Base-by-base conservation (phyloP, 2,329 filamentous ascomycete species). In the Aphanocladium album region DNA sequence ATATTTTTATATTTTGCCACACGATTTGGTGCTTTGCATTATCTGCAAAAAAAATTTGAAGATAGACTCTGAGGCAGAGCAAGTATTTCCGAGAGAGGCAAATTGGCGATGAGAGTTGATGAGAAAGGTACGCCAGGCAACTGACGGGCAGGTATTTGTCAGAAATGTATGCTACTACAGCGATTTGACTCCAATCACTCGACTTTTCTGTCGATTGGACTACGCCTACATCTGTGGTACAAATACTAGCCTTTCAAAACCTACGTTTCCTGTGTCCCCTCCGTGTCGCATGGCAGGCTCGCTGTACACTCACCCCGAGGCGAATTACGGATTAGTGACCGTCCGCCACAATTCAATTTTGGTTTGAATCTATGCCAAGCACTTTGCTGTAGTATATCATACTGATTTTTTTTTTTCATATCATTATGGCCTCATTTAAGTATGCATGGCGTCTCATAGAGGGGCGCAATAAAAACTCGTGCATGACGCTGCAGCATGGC, bases 211-310 rank as follows among this genome's bases (percentile, higher is more conserved):
- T 39, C 25, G 33, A 39, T 3, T 30, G 19, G 17, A 23, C 19
- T 16, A 2, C 6, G 21, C 27, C 21, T 27, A 37, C 7, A 27
- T n/a, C 17, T 37, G 57, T 59, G 21, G 35, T 59, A 59, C 57
- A 46, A 27, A 25, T 46, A 43, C 47, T 53, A 59, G 57, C 39
- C 49, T 59, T 59, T 59, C 39, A 52, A 59, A 59, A 53, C 57
- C 27, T 52, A 19, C 41, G 14, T 21, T 19, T 49, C 21, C 19
- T 25, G 39, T 53, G 17, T 59, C n/a, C 39, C 30, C 27, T 59
- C 45, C 21, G 45, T 57, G 55, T 57, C 45, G 55, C 55, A 50
- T 41, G 21, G 17, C 37, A 33, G 43, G 19, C 43, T 16, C 12
- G 11, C 30, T 21, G 53, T 39, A 25, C 30, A 30, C 30, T 30